Evolutionary conservation across 2,329 filamentous ascomycete genomes (phyloP), one percentile per base, ranked within the genome.

Genomic region (Periglandula ipomoeae): DNA sequence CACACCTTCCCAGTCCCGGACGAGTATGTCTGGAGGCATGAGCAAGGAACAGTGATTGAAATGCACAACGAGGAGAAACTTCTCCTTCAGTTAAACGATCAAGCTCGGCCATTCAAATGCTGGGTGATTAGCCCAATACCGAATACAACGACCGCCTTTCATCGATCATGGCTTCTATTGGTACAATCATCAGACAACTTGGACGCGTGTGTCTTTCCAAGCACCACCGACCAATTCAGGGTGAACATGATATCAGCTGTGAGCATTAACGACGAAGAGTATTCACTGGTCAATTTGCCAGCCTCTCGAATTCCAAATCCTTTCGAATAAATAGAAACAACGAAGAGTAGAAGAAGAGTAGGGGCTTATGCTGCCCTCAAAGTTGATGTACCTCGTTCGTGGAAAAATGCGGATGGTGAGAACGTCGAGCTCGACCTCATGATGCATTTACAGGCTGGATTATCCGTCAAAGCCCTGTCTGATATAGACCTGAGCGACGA

Each of bases 391-490:
- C 59, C 59, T 3, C 57, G 64, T 2, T 60, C 63, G 0, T 62
- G 58, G 56, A 52, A 59, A 20, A 56, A 53, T 1, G 49, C 56
- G 0, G 52, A 60, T 0, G 63, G 62, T 0, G 44, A 47, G 0
- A 52, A 59, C 2, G 11, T 59, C 2, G 57, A 65, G 9, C 19
- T 64, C 60, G 44, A 86, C 71, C 62, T 85, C 72, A 67, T 85
- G 81, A 48, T 77, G 65, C 71, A 81, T 74, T 66, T 85, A 79
- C 70, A 82, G 74, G 61, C 82, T 75, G 60, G 78, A 73, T 15
- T 76, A 72, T 0, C 50, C 4, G 54, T 62, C 0, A 51, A 56
- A 1, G 54, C 61, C 6, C 45, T 58, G 5, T 5, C 32, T 2
- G 50, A 34, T 5, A 46, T 63, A 1, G 41, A n/a, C 0, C 6